Conservation (phyloP, 2,329 filamentous ascomycete species). For the Penicillium vulpinum region DNA sequence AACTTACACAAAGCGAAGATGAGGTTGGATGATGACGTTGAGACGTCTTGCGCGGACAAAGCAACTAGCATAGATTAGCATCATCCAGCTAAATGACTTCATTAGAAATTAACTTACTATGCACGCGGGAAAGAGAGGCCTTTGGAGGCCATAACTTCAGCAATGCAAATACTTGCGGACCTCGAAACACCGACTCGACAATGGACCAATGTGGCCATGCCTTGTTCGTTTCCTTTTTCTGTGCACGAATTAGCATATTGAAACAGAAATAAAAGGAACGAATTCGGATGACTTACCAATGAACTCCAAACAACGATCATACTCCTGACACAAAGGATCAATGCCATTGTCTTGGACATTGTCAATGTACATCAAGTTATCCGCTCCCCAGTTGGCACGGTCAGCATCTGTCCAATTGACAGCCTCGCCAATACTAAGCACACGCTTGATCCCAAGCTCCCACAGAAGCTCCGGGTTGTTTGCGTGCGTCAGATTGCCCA, state of each 20-base stretch:
- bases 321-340: constrained; percentile 83
- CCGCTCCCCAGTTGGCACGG: constrained; percentile 68
- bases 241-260: background rate
- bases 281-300: constrained; percentile 66
- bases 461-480: constrained; percentile 85
- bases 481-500: constrained; percentile 88
- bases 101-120: constrained; percentile 58
- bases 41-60: constrained; percentile 88
- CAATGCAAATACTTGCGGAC: constrained; percentile 96
- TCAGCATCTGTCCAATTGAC: constrained; percentile 76
- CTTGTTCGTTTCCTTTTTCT: constrained; percentile 77
- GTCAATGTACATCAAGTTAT: constrained; percentile 79
- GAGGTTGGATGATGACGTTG: constrained; percentile 98
- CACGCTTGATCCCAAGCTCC: constrained; percentile 78
- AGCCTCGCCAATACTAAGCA: constrained; percentile 89
- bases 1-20: constrained; percentile 78
- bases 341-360: constrained; percentile 96
- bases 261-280: background rate
- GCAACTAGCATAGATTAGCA: constrained; percentile 54
- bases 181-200: constrained; percentile 94
- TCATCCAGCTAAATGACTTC: background rate
- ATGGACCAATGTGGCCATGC: constrained; percentile 87
- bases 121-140: constrained; percentile 83
- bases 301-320: constrained; percentile 81
- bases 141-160: constrained; percentile 89